phyloP scores from a whole-genome alignment of 2,329 filamentous ascomycete genomes.

The Trichoderma sp. region DNA sequence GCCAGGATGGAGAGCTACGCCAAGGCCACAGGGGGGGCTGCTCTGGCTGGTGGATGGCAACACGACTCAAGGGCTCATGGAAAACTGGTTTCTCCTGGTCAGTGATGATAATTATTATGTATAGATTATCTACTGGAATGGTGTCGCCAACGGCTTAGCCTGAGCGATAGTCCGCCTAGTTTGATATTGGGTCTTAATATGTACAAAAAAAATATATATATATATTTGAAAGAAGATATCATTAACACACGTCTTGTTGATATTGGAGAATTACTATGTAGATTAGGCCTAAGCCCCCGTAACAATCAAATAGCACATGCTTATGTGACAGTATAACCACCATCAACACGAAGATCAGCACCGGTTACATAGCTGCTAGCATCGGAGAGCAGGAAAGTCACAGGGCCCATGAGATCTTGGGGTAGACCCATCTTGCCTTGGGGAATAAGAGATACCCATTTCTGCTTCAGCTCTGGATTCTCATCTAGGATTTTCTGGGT shows the following conservation, averaged over 20 bases:
- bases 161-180: not conserved
- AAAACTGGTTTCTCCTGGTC: slow-evolving; percentile 81
- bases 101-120: slow-evolving; percentile 52
- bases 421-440: slow-evolving; percentile 91
- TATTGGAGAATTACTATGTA: not conserved
- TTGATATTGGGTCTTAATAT: slow-evolving; percentile 8
- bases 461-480: slow-evolving; percentile 81
- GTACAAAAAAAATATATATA: slow-evolving; percentile 1
- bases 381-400: slow-evolving; percentile 80
- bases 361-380: slow-evolving; percentile 70
- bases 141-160: not conserved
- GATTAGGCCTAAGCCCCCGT: not conserved
- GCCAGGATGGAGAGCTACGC: slow-evolving; percentile 81
- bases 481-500: slow-evolving; percentile 93
- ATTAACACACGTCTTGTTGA: not conserved
- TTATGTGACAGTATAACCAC: slow-evolving; percentile 75
- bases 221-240: not conserved
- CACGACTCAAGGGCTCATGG: slow-evolving; percentile 73
- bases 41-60: slow-evolving; percentile 84
- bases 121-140: not conserved
- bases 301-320: not conserved
- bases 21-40: slow-evolving; percentile 65
- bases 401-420: slow-evolving; percentile 88
- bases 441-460: slow-evolving; percentile 91
- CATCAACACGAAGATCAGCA: slow-evolving; percentile 77